Conservation (phyloP, 371 early-diverging fungal species). For the Smittium mucronatum region DNA sequence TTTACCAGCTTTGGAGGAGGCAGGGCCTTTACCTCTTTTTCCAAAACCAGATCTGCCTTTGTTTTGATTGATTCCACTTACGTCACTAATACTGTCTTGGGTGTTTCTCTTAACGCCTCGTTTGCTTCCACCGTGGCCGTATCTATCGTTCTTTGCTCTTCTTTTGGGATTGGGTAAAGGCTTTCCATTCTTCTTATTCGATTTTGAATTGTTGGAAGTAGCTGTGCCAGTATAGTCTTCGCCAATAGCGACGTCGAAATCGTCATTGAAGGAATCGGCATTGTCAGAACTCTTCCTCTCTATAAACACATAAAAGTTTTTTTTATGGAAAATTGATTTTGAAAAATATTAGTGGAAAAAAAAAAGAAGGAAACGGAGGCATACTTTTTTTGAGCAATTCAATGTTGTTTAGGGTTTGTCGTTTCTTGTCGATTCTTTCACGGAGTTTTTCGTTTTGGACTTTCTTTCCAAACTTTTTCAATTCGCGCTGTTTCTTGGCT, state of each 20-base stretch:
- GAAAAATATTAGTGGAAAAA: too few species aligned
- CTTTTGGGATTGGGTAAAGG: constrained; percentile 34
- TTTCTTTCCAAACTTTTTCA: constrained; percentile 94
- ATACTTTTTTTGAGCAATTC: constrained; percentile 76
- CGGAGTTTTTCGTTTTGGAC: constrained; percentile 78
- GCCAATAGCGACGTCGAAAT: constrained; percentile 76
- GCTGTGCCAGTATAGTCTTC: constrained; percentile 30
- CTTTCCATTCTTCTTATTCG: constrained; percentile 13
- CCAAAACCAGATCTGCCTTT: constrained; percentile 53
- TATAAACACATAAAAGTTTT: not conserved
- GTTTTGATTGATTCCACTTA: constrained; percentile 51
- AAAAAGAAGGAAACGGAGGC: constrained; percentile 29
- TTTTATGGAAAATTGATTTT: not conserved
- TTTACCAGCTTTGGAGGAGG: constrained; percentile 18
- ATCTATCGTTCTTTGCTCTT: constrained; percentile 50
- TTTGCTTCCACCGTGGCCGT: constrained; percentile 83
- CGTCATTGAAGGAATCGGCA: constrained; percentile 32
- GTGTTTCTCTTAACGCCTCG: constrained; percentile 65
- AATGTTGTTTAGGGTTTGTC: constrained; percentile 75
- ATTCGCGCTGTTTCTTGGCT: constrained; percentile 68
- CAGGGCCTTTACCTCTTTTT: constrained; percentile 14
- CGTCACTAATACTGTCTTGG: constrained; percentile 51
- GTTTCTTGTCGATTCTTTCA: constrained; percentile 69
- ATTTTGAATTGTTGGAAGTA: constrained; percentile 18
- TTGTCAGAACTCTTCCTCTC: constrained; percentile 38